Conservation (phyloP, 2,329 filamentous ascomycete genomes). For the Aspergillus fijiensis region DNA sequence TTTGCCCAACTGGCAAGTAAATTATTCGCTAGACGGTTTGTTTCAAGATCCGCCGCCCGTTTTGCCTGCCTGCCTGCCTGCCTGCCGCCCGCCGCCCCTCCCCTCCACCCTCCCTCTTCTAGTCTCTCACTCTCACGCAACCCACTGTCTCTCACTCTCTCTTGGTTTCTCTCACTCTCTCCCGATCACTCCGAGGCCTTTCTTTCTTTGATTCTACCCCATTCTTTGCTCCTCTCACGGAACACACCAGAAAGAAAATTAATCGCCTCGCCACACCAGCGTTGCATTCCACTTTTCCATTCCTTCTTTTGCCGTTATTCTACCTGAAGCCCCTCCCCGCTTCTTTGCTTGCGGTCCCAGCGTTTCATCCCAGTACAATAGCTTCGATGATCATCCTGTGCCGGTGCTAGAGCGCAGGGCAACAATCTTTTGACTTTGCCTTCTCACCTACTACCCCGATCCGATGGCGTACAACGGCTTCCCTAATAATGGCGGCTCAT, state of each 20-base stretch:
- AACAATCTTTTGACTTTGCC: background rate
- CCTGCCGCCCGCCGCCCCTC: background rate
- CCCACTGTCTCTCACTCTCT: background rate
- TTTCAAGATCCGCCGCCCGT: conserved; percentile 5
- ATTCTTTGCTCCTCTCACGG: background rate
- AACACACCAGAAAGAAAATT: background rate
- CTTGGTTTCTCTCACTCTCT: conserved; percentile 3
- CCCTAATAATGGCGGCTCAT: conserved; percentile 31
- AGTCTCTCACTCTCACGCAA: background rate
- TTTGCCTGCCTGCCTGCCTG: background rate
- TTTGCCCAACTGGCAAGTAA: too few species aligned
- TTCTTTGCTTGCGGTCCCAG: background rate
- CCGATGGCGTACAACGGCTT: conserved; percentile 47
- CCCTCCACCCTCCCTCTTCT: background rate
- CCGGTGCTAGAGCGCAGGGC: conserved; percentile 5
- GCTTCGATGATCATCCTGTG: conserved; percentile 3
- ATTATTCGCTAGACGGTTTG: conserved; percentile 1
- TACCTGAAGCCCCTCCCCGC: background rate
- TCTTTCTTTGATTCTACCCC: conserved; percentile 3
- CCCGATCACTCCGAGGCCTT: conserved; percentile 1
- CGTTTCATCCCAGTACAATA: background rate
- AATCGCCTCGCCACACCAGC: conserved; percentile 1
- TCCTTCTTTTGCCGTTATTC: background rate
- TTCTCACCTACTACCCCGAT: background rate
- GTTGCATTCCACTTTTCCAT: conserved; percentile 2